Base-by-base conservation (phyloP, 1,284 basidiomycete species). In the Hemileia vastatrix region DNA sequence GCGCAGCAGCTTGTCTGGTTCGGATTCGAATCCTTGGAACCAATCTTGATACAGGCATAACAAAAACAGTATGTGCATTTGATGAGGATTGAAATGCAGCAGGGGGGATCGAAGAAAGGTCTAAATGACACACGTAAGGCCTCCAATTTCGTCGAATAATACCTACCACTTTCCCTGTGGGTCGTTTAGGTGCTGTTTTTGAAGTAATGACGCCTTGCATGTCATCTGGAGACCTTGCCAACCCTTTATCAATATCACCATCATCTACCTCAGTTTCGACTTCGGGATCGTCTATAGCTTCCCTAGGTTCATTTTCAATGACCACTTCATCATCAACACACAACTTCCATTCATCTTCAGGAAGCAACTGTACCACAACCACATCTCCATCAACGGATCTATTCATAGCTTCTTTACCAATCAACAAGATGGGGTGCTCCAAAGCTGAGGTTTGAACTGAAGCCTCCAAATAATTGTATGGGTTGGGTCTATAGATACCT, bases 401-500 rank as follows among this genome's bases (percentile, higher is more conserved):
- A 75, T 99, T 99, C 88, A 97, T 96, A 63, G 90, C 84, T 76
- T 94, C 86, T 27, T 92, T 81, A 0, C 94, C 93, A 19, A 90
- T 82, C 1, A 99, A 80, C 6, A 98, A 80, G 8, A 98, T 81
- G 0, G 90, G 86, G 70, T 88, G 90, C 15, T 80, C 78, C 67
- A 88, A 86, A 0, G 81, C 82, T 1, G 84, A 82, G 0, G 87
- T 85, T 3, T 83, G 81, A 15, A 97, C 92, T 50, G 81, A 88
- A 1, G 90, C 94, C 81, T 96, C 92, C 5, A 97, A 81, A 72
- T 94, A 98, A 76, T 98, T 98, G 80, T 90, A 98, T 65, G 86
- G 84, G 71, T 90, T 96, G 3, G 93, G 90, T 72, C 90, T 93
- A 79, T 96, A 99, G 74, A 92, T 86, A 0, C 95, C 95, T 77